Evolutionary conservation across 441 rosid genomes (phyloP).

Genomic region (Pelargonium fulgidum): DNA sequence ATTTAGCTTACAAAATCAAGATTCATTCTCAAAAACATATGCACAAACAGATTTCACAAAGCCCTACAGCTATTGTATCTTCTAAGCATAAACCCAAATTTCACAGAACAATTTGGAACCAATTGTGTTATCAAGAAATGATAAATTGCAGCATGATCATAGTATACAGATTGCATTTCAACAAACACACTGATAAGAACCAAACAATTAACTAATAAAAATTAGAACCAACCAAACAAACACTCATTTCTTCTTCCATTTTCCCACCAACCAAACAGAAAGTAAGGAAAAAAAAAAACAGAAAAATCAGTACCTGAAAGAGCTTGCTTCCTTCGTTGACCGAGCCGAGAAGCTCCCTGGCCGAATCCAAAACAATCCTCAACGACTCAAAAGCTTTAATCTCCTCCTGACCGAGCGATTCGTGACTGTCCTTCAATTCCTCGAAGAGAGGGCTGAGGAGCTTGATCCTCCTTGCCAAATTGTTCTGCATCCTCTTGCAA

Average conservation of each 20-base stretch:
- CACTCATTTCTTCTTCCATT: slow-evolving; percentile 3
- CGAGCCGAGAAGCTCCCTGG: slow-evolving; percentile 51
- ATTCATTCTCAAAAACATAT: not conserved
- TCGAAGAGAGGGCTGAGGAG: slow-evolving; percentile 87
- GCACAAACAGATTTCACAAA: not conserved
- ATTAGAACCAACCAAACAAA: not conserved
- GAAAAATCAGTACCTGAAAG: slow-evolving; percentile 42
- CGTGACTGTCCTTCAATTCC: slow-evolving; percentile 55
- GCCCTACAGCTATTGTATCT: not conserved
- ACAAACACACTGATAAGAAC: not conserved
- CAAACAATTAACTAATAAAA: not conserved
- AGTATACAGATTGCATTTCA: not conserved
- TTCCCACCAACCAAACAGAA: slow-evolving; percentile 23
- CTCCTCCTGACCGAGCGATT: slow-evolving; percentile 35
- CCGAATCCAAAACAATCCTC: slow-evolving; percentile 49
- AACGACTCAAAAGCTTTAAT: slow-evolving; percentile 45
- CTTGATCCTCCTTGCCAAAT: slow-evolving; percentile 79
- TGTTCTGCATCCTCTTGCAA: slow-evolving; percentile 63
- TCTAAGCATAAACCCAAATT: not conserved
- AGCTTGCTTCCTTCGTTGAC: slow-evolving; percentile 69
- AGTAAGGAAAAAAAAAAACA: not conserved
- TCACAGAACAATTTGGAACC: too few species aligned
- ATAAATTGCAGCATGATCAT: not conserved
- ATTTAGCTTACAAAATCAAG: not conserved
- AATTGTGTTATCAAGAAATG: not conserved